A percentile compares a stretch with the other conserved stretches of the same genome.
These are phyloP conservation scores for Phytophthora pistaciae DNA, from an alignment of 352 stramenopile species.

Conservation along the genomic window DNA sequence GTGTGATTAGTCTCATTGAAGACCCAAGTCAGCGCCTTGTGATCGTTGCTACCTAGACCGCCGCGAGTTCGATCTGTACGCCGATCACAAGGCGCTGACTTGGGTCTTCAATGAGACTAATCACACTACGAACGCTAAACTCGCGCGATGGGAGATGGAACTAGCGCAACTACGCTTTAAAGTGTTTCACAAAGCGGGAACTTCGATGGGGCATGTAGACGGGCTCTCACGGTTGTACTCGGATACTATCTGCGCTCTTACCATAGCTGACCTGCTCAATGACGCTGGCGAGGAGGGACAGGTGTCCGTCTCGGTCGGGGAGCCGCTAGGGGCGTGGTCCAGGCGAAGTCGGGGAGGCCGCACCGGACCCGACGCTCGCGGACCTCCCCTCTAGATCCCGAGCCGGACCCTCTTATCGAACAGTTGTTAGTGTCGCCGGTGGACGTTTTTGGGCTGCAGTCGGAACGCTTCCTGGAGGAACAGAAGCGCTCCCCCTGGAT, in stretches of 20 bases:
- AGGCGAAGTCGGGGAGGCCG: neutral
- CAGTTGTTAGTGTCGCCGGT: neutral
- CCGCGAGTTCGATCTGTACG: neutral
- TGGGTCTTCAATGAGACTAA: neutral
- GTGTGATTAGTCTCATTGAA: neutral
- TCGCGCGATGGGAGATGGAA: slow-evolving; percentile 13
- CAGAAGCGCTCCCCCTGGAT: slow-evolving; percentile 8
- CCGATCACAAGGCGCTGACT: neutral
- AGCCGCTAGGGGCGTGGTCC: neutral
- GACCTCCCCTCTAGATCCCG: too few relatives aligned
- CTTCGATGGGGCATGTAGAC: slow-evolving; percentile 8
- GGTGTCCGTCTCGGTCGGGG: neutral
- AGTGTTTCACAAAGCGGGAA: slow-evolving; percentile 5
- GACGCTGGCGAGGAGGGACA: neutral
- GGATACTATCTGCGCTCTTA: neutral
- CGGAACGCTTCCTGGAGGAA: neutral
- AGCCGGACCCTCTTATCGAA: neutral
- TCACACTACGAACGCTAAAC: neutral
- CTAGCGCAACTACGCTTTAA: slow-evolving; percentile 6
- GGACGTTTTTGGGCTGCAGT: neutral
- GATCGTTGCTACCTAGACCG: neutral
- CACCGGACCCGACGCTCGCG: too few relatives aligned
- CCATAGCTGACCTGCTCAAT: neutral
- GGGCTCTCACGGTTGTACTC: neutral
- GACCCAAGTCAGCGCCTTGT: neutral